Evolutionary conservation across 1,139 yeast genomes (phyloP).

Genomic region (Debaryomyces singareniensis): DNA sequence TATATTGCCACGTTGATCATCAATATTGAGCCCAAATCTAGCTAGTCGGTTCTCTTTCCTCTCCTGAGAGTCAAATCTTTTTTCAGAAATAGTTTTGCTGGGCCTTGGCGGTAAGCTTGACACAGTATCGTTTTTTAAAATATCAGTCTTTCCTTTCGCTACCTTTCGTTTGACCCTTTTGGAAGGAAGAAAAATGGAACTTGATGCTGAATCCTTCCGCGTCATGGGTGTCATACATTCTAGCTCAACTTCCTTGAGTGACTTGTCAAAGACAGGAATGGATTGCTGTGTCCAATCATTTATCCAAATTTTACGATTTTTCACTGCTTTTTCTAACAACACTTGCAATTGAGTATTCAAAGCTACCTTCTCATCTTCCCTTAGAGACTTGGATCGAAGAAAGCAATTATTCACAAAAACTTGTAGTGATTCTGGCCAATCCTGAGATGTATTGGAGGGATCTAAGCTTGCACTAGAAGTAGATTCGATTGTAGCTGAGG

Average conservation of each 20-base stretch:
- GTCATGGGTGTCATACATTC: constrained; percentile 7
- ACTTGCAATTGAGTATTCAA: constrained; percentile 25
- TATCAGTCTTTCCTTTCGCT: background rate
- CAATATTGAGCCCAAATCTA: constrained; percentile 37
- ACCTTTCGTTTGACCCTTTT: constrained; percentile 1
- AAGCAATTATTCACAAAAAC: constrained; percentile 25
- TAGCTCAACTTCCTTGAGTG: constrained; percentile 11
- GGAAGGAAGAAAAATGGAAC: constrained; percentile 3
- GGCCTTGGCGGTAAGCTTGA: background rate
- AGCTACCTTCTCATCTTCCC: constrained; percentile 12
- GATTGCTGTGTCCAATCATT: constrained; percentile 58
- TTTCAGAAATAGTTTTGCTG: background rate
- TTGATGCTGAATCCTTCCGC: constrained; percentile 3
- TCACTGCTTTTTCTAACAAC: constrained; percentile 37
- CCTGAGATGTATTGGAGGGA: constrained; percentile 1
- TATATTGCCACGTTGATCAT: background rate
- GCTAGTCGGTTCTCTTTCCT: constrained; percentile 42
- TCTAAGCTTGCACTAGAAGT: constrained; percentile 2
- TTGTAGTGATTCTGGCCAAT: constrained; percentile 30
- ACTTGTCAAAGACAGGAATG: constrained; percentile 44
- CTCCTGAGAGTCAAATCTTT: constrained; percentile 22
- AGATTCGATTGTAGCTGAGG: background rate
- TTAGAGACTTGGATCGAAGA: constrained; percentile 14
- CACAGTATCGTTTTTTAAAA: background rate
- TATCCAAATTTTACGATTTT: constrained; percentile 36